Evolutionary conservation across 768 basidiomycete species (phyloP).

Genomic region (Pleurotus salmoneostramineus): DNA sequence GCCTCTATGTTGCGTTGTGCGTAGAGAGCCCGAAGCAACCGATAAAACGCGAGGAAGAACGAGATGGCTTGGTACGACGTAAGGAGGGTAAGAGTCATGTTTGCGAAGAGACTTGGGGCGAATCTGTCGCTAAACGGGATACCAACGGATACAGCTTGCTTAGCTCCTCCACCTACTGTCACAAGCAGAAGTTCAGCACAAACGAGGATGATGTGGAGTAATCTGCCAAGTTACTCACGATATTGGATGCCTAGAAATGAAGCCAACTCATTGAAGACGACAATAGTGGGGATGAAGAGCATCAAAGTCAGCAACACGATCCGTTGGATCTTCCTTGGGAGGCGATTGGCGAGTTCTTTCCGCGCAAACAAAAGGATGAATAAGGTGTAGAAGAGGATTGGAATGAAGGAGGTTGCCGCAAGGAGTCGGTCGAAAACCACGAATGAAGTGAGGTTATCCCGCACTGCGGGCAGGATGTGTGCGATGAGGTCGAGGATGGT

Average conservation of each 20-base stretch:
- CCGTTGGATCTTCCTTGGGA: conserved; percentile 47
- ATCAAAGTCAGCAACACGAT: conserved; percentile 42
- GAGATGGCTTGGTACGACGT: conserved; percentile 52
- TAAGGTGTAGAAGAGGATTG: conserved; percentile 58
- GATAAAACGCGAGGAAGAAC: conserved; percentile 58
- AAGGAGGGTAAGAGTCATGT: conserved; percentile 56
- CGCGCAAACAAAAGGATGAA: conserved; percentile 60
- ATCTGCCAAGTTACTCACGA: conserved; percentile 34
- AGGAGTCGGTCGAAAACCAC: conserved; percentile 53
- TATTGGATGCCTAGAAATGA: conserved; percentile 61
- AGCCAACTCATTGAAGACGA: conserved; percentile 53
- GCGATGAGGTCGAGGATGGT: conserved; percentile 59
- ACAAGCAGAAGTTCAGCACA: neutral
- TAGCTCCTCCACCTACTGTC: conserved; percentile 10
- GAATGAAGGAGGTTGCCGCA: conserved; percentile 65
- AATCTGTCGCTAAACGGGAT: conserved; percentile 33
- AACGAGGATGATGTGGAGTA: neutral
- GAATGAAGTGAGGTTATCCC: conserved; percentile 41
- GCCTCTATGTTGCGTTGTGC: conserved; percentile 49
- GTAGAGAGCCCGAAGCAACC: conserved; percentile 45
- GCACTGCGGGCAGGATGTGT: conserved; percentile 49
- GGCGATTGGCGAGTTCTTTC: conserved; percentile 42
- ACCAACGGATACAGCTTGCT: conserved; percentile 25
- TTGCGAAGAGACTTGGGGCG: conserved; percentile 52
- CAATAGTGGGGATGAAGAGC: conserved; percentile 50